Percentiles rank a stretch among this genome's conserved stretches.
phyloP scores from a whole-genome alignment of 2,329 filamentous ascomycete genomes.

The Pseudogymnoascus sp. region DNA sequence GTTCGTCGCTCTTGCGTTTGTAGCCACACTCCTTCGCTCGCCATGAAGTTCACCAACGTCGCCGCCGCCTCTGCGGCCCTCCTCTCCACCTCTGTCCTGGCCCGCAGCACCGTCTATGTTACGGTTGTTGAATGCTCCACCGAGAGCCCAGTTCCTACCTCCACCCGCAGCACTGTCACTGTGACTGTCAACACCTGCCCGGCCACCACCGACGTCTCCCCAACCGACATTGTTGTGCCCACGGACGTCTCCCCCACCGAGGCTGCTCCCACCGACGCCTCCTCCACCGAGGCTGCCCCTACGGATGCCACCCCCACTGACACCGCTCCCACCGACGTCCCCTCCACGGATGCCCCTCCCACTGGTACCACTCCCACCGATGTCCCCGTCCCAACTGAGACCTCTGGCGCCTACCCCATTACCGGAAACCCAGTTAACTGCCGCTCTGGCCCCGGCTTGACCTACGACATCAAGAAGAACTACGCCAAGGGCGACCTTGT shows the following conservation, averaged over 20 bases:
- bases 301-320: not conserved
- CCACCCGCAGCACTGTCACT: not conserved
- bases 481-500: conserved; percentile 8
- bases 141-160: conserved; percentile 4
- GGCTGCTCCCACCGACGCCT: not conserved
- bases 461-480: conserved; percentile 13
- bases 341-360: not conserved
- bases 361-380: not conserved
- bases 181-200: not conserved
- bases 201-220: too few relatives aligned
- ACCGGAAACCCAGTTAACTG: conserved; percentile 19
- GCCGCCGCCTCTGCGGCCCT: not conserved
- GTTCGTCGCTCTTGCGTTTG: not conserved
- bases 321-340: not conserved
- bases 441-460: conserved; percentile 21
- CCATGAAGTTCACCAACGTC: not conserved
- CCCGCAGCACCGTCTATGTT: conserved; percentile 3
- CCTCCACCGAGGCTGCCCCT: not conserved
- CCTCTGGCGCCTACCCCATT: conserved; percentile 17
- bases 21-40: not conserved
- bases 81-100: not conserved
- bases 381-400: not conserved
- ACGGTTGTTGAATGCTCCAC: not conserved
- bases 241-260: too few relatives aligned
- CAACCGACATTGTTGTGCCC: too few relatives aligned